Conservation (phyloP, 1,284 basidiomycete genomes). For the Irpex sp. region DNA sequence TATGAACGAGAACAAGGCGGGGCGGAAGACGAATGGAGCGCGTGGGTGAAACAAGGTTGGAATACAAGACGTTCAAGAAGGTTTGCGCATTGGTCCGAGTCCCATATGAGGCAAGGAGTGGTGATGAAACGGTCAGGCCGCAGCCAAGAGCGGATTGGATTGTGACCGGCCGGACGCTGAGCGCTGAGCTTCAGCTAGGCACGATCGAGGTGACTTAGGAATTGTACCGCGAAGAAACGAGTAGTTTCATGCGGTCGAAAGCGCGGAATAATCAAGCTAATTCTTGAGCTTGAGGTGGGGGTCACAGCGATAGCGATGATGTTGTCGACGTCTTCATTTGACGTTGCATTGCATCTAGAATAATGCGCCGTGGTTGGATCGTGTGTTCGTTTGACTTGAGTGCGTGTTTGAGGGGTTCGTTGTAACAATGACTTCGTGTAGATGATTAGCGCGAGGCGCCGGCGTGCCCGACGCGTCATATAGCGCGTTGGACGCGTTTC, state of each 20-base stretch:
- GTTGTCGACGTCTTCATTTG: too few species aligned
- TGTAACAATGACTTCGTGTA: background rate
- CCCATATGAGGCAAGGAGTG: background rate
- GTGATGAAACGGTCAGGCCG: background rate
- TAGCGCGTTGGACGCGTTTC: background rate
- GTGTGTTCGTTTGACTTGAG: background rate
- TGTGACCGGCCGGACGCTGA: background rate
- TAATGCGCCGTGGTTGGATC: background rate
- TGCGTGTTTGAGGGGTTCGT: background rate
- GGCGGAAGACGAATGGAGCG: background rate
- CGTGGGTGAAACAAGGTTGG: background rate
- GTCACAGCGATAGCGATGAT: too few species aligned
- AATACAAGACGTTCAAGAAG: background rate
- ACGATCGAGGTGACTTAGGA: background rate
- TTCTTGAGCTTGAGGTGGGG: too few species aligned
- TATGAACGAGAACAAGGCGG: background rate
- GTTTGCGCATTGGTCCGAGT: background rate
- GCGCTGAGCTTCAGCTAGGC: background rate
- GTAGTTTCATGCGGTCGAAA: background rate
- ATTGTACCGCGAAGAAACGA: background rate
- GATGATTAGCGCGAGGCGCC: background rate
- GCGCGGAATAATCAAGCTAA: background rate
- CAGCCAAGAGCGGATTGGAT: background rate
- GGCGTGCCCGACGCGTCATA: constrained; percentile 2
- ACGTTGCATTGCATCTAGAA: too few species aligned